Evolutionary conservation across 768 basidiomycete species (phyloP), one percentile per base, ranked within the genome.

Genomic region (Pisolithus microcarpus): DNA sequence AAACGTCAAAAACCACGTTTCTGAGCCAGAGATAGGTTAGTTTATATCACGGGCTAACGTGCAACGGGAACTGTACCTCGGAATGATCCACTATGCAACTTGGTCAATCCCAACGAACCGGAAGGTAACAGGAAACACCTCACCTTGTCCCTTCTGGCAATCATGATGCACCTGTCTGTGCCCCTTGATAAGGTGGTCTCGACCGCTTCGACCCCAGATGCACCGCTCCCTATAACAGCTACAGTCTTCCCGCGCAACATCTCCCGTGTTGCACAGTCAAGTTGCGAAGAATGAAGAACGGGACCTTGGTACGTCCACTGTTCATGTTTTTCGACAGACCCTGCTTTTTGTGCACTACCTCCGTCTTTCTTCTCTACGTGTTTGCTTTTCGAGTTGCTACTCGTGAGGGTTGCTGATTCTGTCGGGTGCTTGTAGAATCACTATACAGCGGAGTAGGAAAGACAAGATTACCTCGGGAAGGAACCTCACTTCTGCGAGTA

Each of bases 211-310:
- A 79, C 77, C 2, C 75, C 77, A 38, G 72, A 78, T 0, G 82
- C 81, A 0, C 81, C 80, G 38, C 77, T 74, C 0, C 77, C 75
- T 34, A 78, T 67, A 3, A 79, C 69, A 11, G 74, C 70, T 2
- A 78, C 68, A 19, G 60, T 68, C 59, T 75, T 75, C 1, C 69
- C 75, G 15, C 63, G 63, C 8, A 71, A 63, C 46, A 54, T 51
- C 11, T 71, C 65, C 15, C 60, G 57, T 6, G 63, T 61, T 7
- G 38, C 38, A n/a, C 46, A 15, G 53, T 78, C 77, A 5, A 79
- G 68, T 52, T 76, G 64, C 0, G 74, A 75, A 2, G 79, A 79
- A 54, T 81, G 78, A 1, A 72, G 34, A 8, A 79, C 67, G 1
- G 66, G 65, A 8, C 53, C 53, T 30, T 42, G 30, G 44, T 46